Conservation (phyloP, 768 basidiomycete species). For the Rhodotorula sphaerocarpa region DNA sequence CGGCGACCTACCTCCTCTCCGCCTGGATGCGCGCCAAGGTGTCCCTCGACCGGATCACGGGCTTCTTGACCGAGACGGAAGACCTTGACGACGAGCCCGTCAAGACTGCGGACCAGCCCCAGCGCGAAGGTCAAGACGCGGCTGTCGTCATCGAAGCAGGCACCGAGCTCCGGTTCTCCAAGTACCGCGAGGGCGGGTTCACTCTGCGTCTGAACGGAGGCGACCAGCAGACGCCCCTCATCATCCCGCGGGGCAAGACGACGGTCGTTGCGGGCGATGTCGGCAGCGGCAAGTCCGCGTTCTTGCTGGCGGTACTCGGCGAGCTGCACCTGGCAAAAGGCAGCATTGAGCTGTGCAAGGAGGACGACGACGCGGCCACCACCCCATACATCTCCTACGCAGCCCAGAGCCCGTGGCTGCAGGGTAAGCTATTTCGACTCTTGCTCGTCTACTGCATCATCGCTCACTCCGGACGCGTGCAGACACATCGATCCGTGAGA, state of each 20-base stretch:
- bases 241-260: slow-evolving; percentile 59
- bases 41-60: slow-evolving; percentile 41
- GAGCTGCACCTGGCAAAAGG: slow-evolving; percentile 35
- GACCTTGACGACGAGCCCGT: slow-evolving; percentile 40
- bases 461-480: not conserved
- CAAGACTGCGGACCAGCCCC: not conserved
- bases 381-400: slow-evolving; percentile 51
- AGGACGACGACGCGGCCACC: not conserved
- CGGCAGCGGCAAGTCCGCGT: slow-evolving; percentile 27
- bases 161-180: slow-evolving; percentile 18
- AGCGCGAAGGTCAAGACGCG: not conserved
- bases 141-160: slow-evolving; percentile 14
- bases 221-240: slow-evolving; percentile 47
- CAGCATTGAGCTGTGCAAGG: slow-evolving; percentile 10
- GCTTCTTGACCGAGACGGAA: slow-evolving; percentile 42
- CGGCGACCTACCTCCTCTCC: slow-evolving; percentile 27
- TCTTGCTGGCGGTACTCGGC: slow-evolving; percentile 36
- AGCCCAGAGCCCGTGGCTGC: slow-evolving; percentile 61
- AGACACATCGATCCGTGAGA: slow-evolving; percentile 55
- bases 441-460: not conserved
- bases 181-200: slow-evolving; percentile 3
- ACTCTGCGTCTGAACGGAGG: not conserved
- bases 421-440: slow-evolving; percentile 10
- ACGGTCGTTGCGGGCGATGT: slow-evolving; percentile 39
- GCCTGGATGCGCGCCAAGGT: slow-evolving; percentile 38